These are phyloP conservation scores for Arthrinium puccinioides DNA, from an alignment of 2,329 filamentous ascomycete genomes.

Conservation along the genomic window DNA sequence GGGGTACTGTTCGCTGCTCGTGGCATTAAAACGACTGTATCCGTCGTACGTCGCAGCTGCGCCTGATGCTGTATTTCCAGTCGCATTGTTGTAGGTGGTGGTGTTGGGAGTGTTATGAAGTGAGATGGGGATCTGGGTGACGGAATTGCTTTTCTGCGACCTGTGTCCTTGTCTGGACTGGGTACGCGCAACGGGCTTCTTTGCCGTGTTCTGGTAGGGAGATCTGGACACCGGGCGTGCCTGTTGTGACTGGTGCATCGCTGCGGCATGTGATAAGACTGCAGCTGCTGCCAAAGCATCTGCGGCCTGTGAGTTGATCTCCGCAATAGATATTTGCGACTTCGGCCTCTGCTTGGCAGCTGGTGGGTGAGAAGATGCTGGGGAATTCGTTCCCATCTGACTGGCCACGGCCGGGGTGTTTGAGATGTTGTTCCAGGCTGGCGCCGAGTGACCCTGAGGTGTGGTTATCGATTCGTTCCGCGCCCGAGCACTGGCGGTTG, in stretches of 20 bases:
- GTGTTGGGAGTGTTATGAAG: constrained; percentile 16
- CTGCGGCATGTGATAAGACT: constrained; percentile 15
- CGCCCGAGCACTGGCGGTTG: background rate
- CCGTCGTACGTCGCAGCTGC: constrained; percentile 17
- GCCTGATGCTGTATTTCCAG: too few species aligned
- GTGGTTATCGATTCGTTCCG: background rate
- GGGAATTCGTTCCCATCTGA: constrained; percentile 11
- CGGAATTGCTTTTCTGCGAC: constrained; percentile 20
- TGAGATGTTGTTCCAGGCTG: constrained; percentile 4
- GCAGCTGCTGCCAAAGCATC: constrained; percentile 13
- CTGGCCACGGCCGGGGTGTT: constrained; percentile 10
- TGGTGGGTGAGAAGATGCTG: constrained; percentile 13
- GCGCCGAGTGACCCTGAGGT: background rate
- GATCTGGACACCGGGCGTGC: constrained; percentile 19
- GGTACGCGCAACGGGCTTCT: constrained; percentile 8
- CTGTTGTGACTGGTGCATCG: constrained; percentile 18
- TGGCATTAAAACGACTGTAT: constrained; percentile 23
- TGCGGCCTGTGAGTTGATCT: constrained; percentile 11
- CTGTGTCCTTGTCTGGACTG: constrained; percentile 17
- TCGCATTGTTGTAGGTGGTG: too few species aligned
- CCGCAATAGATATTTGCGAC: constrained; percentile 13
- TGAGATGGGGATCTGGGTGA: constrained; percentile 14
- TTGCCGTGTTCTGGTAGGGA: constrained; percentile 15
- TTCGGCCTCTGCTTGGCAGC: constrained; percentile 13
- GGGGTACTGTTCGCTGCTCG: constrained; percentile 10